A percentile compares a stretch with the other conserved stretches of the same genome.
Conservation (phyloP, 176 grass and related monocot species). For the Thalia dealbata region DNA sequence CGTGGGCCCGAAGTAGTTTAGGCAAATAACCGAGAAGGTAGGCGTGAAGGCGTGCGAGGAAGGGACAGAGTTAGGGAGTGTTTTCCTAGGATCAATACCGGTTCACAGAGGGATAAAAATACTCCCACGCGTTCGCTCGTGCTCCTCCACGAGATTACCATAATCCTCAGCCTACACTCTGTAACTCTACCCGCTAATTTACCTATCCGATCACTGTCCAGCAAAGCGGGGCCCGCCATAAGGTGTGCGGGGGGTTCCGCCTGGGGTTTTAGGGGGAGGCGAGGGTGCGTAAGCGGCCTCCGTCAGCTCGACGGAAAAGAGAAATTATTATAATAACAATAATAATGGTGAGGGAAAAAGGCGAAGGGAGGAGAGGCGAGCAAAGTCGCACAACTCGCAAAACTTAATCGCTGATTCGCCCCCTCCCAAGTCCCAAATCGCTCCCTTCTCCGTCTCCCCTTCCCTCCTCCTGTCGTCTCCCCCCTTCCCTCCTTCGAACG, state of each 20-base stretch:
- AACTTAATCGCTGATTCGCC: background rate
- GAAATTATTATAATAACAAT: too few species aligned
- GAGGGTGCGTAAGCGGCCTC: background rate
- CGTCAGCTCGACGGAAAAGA: background rate
- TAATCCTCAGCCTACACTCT: background rate
- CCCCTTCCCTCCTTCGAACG: background rate
- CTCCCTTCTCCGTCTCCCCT: background rate
- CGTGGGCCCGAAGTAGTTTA: background rate
- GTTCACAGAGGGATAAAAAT: background rate
- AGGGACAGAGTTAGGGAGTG: too few species aligned
- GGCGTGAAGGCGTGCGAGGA: too few species aligned
- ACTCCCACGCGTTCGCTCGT: background rate
- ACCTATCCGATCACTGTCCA: background rate
- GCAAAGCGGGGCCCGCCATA: background rate
- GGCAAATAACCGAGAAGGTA: background rate
- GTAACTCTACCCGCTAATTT: fast-evolving
- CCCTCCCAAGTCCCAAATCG: background rate
- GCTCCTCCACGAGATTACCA: background rate
- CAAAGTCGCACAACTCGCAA: too few species aligned
- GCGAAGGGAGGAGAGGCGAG: background rate
- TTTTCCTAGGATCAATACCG: background rate
- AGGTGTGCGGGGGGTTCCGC: background rate
- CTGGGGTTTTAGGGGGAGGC: background rate
- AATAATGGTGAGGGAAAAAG: background rate
- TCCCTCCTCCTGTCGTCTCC: background rate